Percentiles rank a stretch among this genome's conserved stretches.
Evolutionary conservation across 1,284 basidiomycete species (phyloP).

Genomic region (Tilletia caries): DNA sequence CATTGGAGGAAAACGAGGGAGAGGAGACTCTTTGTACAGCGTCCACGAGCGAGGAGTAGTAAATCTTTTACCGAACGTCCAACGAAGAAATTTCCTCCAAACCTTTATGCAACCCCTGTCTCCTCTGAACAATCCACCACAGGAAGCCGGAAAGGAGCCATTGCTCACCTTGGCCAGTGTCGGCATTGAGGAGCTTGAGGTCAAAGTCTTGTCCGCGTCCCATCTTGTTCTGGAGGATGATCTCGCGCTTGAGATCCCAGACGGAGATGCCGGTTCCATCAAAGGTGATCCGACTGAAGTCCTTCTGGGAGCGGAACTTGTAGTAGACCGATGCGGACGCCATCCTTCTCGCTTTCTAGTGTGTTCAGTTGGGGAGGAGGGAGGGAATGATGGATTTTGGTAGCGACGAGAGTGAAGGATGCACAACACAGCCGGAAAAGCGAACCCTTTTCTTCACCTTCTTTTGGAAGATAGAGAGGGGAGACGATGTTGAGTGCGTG

Average conservation of each 20-base stretch:
- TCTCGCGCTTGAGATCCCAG: slow-evolving; percentile 97
- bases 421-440: too few relatives aligned
- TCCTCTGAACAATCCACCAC: not conserved
- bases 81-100: not conserved
- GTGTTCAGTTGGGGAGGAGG: not conserved
- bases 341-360: slow-evolving; percentile 23
- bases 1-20: too few relatives aligned
- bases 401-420: too few relatives aligned
- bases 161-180: slow-evolving; percentile 40
- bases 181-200: slow-evolving; percentile 67
- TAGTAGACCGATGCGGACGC: slow-evolving; percentile 73
- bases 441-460: too few relatives aligned
- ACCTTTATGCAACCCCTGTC: not conserved
- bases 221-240: slow-evolving; percentile 92
- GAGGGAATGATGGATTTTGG: not conserved
- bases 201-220: slow-evolving; percentile 97
- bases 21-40: too few relatives aligned
- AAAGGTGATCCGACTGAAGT: slow-evolving; percentile 91
- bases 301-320: slow-evolving; percentile 91
- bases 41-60: slow-evolving; percentile 9
- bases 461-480: not conserved
- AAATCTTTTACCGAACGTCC: not conserved
- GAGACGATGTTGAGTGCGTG: not conserved
- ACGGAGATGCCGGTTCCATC: slow-evolving; percentile 98
- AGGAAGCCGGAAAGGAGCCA: too few relatives aligned